Evolutionary conservation across 2,329 filamentous ascomycete genomes (phyloP), one percentile per base, ranked within the genome.

Genomic region (Parastagonospora avenae): DNA sequence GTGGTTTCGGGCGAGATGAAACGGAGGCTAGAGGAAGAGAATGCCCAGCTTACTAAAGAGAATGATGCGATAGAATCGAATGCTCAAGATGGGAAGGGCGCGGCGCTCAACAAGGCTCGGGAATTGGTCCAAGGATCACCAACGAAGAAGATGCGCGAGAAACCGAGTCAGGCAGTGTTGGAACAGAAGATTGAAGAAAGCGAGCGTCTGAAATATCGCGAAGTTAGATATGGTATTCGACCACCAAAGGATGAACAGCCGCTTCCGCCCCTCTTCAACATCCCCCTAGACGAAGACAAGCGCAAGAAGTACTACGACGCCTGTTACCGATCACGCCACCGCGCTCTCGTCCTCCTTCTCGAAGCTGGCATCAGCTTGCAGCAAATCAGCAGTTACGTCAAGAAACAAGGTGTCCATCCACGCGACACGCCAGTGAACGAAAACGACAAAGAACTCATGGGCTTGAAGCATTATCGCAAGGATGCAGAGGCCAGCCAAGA

Each of bases 301-400:
- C 62, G 59, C 4, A 38, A 40, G 2, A 60, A 62, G 29, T 73
- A 71, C 48, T 69, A 67, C 40, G 56, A 60, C 4, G 66, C 68
- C 19, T 72, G 69, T 39, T 71, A 63, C 53, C 66, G 59, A 31
- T 67, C 66, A 7, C 68, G 70, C 8, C 62, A 70, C 14, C 62
- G 62, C 2, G 70, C 70, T 1, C 52, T 68, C n/a, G 52, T 50
- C 31, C 54, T 71, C 4, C 62, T 73, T 14, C 43, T 63, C n/a
- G 67, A 70, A 50, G 65, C 66, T 9, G 69, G 69, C 7, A 37
- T 73, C 19, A 66, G 56, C 4, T 38, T 58, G 28, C 53, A 55
- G 14, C 65, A 73, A 19, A 64, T 72, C 24, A 53, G 49, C 16
- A 67, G 66, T 42, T 73, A 72, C 50, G 52, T 56, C 11, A 60